phyloP scores from a whole-genome alignment of 2,329 filamentous ascomycete genomes.

The Parafenestella ontariensis region DNA sequence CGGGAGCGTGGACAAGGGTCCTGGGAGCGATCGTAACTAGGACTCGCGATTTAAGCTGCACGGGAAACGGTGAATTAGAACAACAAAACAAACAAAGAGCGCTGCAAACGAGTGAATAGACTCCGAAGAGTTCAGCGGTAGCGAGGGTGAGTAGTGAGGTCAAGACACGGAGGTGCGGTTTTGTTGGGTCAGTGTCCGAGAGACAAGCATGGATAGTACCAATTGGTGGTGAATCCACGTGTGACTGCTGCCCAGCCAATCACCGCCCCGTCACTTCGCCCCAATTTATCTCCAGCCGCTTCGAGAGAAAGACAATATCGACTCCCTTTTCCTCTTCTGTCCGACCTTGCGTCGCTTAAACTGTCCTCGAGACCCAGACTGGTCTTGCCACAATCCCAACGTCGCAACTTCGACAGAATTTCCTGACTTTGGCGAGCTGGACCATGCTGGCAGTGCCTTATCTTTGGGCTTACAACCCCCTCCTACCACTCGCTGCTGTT shows the following conservation, averaged over 20 bases:
- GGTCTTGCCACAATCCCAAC: neutral
- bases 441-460: neutral
- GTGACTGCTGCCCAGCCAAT: conserved; percentile 8
- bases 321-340: neutral
- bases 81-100: neutral
- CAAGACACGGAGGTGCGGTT: conserved; percentile 16
- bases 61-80: no score
- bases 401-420: neutral
- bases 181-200: conserved; percentile 25
- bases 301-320: neutral
- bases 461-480: neutral
- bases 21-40: no score
- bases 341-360: neutral
- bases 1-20: neutral
- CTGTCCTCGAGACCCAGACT: neutral
- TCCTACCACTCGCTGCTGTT: neutral
- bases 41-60: no score
- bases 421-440: neutral
- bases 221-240: conserved; percentile 22
- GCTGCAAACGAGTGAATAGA: conserved; percentile 25
- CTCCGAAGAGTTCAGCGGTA: conserved; percentile 15
- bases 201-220: conserved; percentile 16
- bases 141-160: conserved; percentile 18
- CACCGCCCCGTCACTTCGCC: conserved; percentile 1
- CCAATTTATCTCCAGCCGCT: neutral